Base-by-base conservation (phyloP, 208 protist species). In the Leishmania tarentolae region DNA sequence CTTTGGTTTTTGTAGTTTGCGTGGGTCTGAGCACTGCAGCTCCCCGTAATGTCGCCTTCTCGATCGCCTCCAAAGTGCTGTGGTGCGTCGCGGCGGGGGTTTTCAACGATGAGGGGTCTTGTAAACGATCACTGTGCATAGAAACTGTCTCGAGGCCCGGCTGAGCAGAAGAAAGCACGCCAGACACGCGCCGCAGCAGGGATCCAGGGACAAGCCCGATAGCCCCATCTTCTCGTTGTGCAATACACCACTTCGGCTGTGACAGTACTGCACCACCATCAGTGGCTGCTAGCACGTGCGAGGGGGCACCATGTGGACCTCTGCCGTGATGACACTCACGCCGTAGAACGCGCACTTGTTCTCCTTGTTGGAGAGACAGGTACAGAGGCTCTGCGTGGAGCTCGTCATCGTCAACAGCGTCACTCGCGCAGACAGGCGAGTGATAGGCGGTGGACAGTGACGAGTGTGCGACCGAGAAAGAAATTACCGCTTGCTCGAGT, bases 221-320 rank as follows among this genome's bases (percentile, higher is more conserved):
- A 7, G 65, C 66, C 15, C 86, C 88, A 42, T 88, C 80, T 50
- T 87, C 86, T 2, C 75, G 73, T 61, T 92, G 86, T 19, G 88
- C 88, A 9, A 92, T 83, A 63, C 88, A 92, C 88, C 88, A 92
- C 71, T 82, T 70, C 50, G 75, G 44, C 37, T 72, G 46, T 42
- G n/a, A 35, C 19, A 40, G 52, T 28, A 21, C 31, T 5, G 76
- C 42, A 0, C 28, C 52, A 56, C n/a, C 73, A 40, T 8, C 47
- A 21, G 28, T 13, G 44, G 31, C 40, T 59, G 13, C 17, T 8
- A 56, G 47, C 50, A 11, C 13, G 35, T 75, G 47, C 44, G 50
- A 42, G 47, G 71, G 9, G 50, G 71, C 47, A 35, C 28, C 21
- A 52, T 46, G 5, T 46, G 50, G 37, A 44, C 50, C 8, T 17